A percentile compares a stretch with the other conserved stretches of the same genome.
Conservation (phyloP, 2,329 filamentous ascomycete genomes). For the Aspergillus jensenii region DNA sequence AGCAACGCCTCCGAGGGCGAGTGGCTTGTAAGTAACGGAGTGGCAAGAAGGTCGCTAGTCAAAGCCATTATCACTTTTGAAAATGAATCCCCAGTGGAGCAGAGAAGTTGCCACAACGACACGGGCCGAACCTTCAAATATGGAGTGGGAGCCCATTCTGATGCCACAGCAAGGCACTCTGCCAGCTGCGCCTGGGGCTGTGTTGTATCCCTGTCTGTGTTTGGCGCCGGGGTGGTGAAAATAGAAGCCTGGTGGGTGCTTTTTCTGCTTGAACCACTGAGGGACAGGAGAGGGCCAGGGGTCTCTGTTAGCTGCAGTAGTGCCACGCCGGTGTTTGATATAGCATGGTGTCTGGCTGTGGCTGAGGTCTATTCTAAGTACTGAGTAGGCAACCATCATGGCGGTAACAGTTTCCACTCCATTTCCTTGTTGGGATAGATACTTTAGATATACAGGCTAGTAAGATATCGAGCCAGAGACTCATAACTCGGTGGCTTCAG, state of each 20-base stretch:
- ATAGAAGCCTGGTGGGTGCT: background rate
- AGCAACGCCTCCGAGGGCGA: background rate
- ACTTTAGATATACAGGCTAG: background rate
- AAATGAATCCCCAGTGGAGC: background rate
- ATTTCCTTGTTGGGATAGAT: background rate
- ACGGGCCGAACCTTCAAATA: background rate
- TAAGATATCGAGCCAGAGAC: background rate
- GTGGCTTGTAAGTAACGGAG: background rate
- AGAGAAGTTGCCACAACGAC: background rate
- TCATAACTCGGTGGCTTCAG: background rate
- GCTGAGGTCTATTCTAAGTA: background rate
- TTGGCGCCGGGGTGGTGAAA: background rate
- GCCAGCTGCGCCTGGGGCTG: background rate
- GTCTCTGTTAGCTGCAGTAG: too few species aligned
- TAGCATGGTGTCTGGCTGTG: background rate
- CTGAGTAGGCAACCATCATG: background rate
- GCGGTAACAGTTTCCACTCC: background rate
- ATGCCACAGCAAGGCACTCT: background rate
- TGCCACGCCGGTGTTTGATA: background rate
- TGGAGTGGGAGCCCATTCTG: too few species aligned
- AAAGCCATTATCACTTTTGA: background rate
- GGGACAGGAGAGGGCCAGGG: background rate
- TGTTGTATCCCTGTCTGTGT: background rate
- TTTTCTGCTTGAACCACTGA: background rate
- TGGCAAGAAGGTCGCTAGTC: background rate